phyloP scores from a whole-genome alignment of 2,329 filamentous ascomycete genomes.

The Talaromyces sp. region DNA sequence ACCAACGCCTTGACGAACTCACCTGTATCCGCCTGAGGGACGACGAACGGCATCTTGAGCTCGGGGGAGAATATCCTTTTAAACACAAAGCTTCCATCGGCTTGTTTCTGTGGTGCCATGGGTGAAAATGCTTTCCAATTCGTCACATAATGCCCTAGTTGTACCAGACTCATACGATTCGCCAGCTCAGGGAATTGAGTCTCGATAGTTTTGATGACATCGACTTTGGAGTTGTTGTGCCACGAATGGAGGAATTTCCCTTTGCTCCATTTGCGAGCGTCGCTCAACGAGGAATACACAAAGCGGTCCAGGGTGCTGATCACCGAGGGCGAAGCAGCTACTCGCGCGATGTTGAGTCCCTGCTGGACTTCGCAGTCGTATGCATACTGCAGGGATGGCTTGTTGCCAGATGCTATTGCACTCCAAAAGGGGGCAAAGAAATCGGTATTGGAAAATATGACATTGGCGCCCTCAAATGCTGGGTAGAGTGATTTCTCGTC shows the following conservation, averaged over 20 bases:
- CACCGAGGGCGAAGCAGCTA: conserved; percentile 37
- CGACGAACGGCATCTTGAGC: conserved; percentile 5
- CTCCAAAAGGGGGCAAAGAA: conserved; percentile 37
- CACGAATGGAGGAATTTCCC: conserved; percentile 47
- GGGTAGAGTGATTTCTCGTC: conserved; percentile 44
- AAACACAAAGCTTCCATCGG: not conserved
- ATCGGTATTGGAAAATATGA: conserved; percentile 54
- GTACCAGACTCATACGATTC: conserved; percentile 5
- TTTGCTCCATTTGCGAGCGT: conserved; percentile 45
- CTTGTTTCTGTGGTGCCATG: not conserved
- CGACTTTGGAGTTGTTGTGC: conserved; percentile 45
- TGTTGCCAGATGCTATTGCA: not conserved
- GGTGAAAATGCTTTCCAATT: conserved; percentile 4
- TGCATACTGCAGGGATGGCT: not conserved
- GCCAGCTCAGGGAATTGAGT: conserved; percentile 39
- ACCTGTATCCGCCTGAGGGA: conserved; percentile 1
- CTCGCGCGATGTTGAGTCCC: conserved; percentile 54
- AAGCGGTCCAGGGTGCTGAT: conserved; percentile 41
- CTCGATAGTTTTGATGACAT: conserved; percentile 43
- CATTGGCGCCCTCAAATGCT: conserved; percentile 47
- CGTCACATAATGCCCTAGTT: conserved; percentile 2
- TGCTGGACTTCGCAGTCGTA: conserved; percentile 11
- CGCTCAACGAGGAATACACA: conserved; percentile 49
- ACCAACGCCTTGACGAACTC: conserved; percentile 1
- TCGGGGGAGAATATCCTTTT: not conserved